Evolutionary conservation across 2,329 filamentous ascomycete species (phyloP), one percentile per base, ranked within the genome.

Genomic region (Colletotrichum sp.): DNA sequence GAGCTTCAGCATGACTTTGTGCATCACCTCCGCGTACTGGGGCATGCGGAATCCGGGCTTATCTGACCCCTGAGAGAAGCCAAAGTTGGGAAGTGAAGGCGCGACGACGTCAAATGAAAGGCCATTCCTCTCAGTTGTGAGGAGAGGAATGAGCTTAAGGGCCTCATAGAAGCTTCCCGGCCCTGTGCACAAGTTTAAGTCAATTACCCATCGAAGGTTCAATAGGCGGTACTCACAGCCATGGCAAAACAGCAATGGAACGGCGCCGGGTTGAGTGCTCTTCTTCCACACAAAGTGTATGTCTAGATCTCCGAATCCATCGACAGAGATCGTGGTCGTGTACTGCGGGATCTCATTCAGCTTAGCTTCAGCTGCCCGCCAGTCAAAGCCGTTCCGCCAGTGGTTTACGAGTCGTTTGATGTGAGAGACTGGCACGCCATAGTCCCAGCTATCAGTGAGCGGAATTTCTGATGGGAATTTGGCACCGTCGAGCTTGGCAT

Each of bases 121-220:
- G 64, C 77, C 84, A 67, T 78, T 83, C 32, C 21, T 78, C 15
- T 80, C 84, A 39, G 84, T 80, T 0, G 83, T 82, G 16, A 90
- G 82, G 0, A 87, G 83, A 2, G 86, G 87, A 8, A 95, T 85
- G 61, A 95, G 84, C 80, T 93, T 94, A 24, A 85, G 83, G 3
- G 91, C 92, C 83, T 95, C 93, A 63, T 93, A 81, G 80, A 94
- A 94, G 77, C 90, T 93, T 2, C 94, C 93, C 0, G 94, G 94
- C 91, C 92, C 76, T 77, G n/a, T n/a, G n/a, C n/a, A n/a, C n/a
- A n/a, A n/a, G n/a, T n/a, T n/a, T n/a, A n/a, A n/a, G n/a, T n/a
- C n/a, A n/a, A n/a, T 18, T 5, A 24, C 18, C 4, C 18, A 32
- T n/a, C 28, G 5, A 30, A 61, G 26, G 30, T 13, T 5, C 7